Evolutionary conservation across 1,284 basidiomycete genomes (phyloP), one percentile per base, ranked within the genome.

Genomic region (Xerocomus amazonicus): DNA sequence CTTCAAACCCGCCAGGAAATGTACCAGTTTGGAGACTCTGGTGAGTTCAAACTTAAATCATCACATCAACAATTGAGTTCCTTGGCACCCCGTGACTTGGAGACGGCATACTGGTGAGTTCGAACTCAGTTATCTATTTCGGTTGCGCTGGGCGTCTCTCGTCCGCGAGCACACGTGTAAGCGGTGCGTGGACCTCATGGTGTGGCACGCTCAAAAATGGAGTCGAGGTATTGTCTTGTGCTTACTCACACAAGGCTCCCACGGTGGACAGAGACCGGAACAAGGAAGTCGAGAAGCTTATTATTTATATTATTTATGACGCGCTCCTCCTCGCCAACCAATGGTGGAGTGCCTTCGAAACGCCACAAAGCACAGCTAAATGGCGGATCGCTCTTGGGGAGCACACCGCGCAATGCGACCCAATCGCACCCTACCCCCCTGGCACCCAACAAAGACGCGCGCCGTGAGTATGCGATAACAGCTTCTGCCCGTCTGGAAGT

Each of bases 321-420:
- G 43, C 35, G 29, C 36, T 33, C 43, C 43, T 59, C 39, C n/a
- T 45, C 13, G 33, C 29, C 32, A 14, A 6, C 33, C 29, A 58
- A 52, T 45, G 43, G 38, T 4, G 19, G 6, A 17, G 9, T 9
- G 17, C 31, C 31, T 48, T 49, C 47, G 47, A 48, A 36, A 55
- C 59, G 63, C 62, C 59, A 61, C 62, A 63, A 63, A 61, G 60
- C 43, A 46, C 50, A 40, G 53, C 55, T 62, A 38, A 32, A 35
- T 10, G 32, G 36, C 8, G 42, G 9, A 47, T 46, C 53, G 45
- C 36, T 34, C 35, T 32, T 36, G 19, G 32, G 9, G 14, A 16
- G 23, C 4, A 23, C 19, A 23, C 19, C 2, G 19, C 19, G 43
- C 33, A 26, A 43, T 48, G 35, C 38, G 17, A 9, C 41, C 28